Base-by-base conservation (phyloP, 306 rosid genomes). In the Vigna nakashimae region DNA sequence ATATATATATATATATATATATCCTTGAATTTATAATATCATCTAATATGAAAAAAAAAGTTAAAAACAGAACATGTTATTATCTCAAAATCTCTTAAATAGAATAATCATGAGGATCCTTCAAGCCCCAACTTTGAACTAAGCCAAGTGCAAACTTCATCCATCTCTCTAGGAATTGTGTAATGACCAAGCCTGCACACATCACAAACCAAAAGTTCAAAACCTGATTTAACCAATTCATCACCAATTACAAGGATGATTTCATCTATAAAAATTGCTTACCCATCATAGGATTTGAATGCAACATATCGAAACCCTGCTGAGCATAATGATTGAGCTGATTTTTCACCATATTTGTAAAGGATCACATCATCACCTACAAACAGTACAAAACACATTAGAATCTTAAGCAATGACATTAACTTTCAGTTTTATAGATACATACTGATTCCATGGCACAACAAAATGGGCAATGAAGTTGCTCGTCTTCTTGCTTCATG, bases 111-210 rank as follows among this genome's bases (percentile, higher is more conserved):
- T 20, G 84, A 24, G 67, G 66, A 71, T 3, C 98, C 98, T 4
- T 91, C 98, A 14, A 93, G 97, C 20, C 90, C 99, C 59, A 96
- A 69, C 89, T 92, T 89, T 74, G 91, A 83, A 75, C 76, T 80
- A 73, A 96, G 91, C 99, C 98, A 96, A 70, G 77, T 86, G 81
- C 96, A 96, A 73, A 96, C 97, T 59, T 96, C 99, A 52, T 90
- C 87, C 99, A 93, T 96, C 89, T 96, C 99, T 86, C 87, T 90
- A 4, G 98, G 98, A 62, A 96, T 85, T 56, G 98, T 92, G 86
- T 91, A 96, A 71, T 96, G 99, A n/a, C 98, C 99, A 64, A 96
- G 79, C 89, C 99, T 96, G 97, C 83, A 86, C 48, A 62, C 58
- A 78, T 59, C 9, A 57, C 49, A 46, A 77, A 79, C 70, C 78